phyloP scores from a whole-genome alignment of 805 yeast species.

The Lipomyces yamadae region DNA sequence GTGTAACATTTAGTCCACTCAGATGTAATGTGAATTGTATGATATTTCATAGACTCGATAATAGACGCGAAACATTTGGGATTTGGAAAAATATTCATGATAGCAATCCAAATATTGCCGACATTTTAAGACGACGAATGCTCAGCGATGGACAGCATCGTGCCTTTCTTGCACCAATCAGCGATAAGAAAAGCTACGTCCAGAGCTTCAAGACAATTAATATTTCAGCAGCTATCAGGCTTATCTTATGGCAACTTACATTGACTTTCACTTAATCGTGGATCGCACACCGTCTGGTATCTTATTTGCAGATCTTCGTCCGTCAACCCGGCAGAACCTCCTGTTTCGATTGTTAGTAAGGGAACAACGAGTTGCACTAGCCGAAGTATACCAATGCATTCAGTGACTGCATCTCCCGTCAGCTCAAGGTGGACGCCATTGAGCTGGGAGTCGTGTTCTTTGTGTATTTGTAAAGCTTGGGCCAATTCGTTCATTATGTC shows the following conservation, averaged over 20 bases:
- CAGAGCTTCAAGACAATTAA: constrained; percentile 37
- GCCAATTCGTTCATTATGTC: constrained; percentile 50
- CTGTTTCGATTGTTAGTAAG: constrained; percentile 4
- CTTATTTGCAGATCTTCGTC: constrained; percentile 49
- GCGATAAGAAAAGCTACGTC: constrained; percentile 53
- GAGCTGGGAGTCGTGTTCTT: constrained; percentile 43
- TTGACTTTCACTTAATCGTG: constrained; percentile 49
- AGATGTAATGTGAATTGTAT: not conserved
- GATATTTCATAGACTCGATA: not conserved
- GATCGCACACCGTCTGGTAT: constrained; percentile 53
- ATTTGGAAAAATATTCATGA: not conserved
- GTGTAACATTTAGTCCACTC: not conserved
- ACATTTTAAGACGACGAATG: not conserved
- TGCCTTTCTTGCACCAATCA: constrained; percentile 43
- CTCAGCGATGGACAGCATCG: constrained; percentile 30
- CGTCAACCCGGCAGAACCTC: constrained; percentile 47
- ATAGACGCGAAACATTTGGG: not conserved
- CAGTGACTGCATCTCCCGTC: constrained; percentile 53
- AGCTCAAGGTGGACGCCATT: constrained; percentile 52
- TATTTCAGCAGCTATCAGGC: not conserved
- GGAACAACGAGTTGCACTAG: not conserved
- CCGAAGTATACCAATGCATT: constrained; percentile 47
- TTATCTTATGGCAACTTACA: constrained; percentile 31
- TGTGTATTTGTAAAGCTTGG: constrained; percentile 48
- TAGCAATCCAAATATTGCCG: not conserved